Conservation (phyloP, 2,329 filamentous ascomycete species). For the Penicillium concentricum region DNA sequence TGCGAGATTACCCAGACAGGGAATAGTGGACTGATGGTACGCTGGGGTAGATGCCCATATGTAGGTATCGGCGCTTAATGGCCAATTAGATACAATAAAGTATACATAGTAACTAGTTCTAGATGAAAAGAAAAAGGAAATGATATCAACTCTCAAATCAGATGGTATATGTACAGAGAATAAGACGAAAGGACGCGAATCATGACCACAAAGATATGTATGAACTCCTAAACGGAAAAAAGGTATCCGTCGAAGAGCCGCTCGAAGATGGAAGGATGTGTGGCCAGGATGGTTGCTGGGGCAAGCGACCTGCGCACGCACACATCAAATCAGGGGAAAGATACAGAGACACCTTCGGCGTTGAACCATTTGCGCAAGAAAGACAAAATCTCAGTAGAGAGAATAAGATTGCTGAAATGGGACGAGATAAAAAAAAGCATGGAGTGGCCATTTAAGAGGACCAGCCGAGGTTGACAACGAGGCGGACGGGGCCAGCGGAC, state of each 20-base stretch:
- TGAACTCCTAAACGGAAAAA: constrained; percentile 6
- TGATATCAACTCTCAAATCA: constrained; percentile 20
- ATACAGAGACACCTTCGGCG: constrained; percentile 7
- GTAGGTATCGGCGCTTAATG: background rate
- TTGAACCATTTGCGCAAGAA: constrained; percentile 19
- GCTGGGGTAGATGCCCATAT: background rate
- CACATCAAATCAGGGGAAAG: constrained; percentile 4
- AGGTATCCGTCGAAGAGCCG: constrained; percentile 7
- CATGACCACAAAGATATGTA: constrained; percentile 21
- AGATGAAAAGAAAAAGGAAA: constrained; percentile 4
- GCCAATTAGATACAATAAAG: background rate
- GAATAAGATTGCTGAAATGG: constrained; percentile 6
- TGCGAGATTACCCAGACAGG: background rate
- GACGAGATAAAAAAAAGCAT: background rate
- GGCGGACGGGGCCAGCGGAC: constrained; percentile 30
- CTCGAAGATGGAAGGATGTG: constrained; percentile 4
- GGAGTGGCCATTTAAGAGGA: constrained; percentile 13
- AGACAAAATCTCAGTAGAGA: constrained; percentile 10
- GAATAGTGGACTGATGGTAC: background rate
- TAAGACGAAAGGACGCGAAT: constrained; percentile 13
- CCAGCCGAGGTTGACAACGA: constrained; percentile 34
- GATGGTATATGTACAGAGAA: constrained; percentile 30
- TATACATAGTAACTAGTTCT: background rate
- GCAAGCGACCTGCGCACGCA: constrained; percentile 12
- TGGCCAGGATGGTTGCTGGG: constrained; percentile 4